Conservation (phyloP, 1,139 yeast species). For the Lodderomyces beijingensis region DNA sequence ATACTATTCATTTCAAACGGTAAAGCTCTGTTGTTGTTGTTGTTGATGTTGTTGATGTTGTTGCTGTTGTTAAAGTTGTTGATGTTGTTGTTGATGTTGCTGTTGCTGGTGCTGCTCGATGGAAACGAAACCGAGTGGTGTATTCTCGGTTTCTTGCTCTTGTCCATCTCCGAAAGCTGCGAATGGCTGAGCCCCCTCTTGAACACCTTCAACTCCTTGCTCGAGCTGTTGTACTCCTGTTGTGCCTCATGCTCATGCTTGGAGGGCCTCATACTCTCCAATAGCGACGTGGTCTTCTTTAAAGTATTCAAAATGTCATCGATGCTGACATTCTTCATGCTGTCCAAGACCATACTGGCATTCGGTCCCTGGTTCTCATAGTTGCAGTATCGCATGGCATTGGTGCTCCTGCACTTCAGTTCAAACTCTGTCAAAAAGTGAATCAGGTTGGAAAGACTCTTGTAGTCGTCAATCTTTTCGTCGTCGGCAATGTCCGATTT, state of each 20-base stretch:
- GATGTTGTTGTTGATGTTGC: not conserved
- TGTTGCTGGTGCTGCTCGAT: not conserved
- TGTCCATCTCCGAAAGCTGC: conserved; percentile 3
- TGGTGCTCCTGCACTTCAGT: conserved; percentile 9
- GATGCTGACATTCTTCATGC: conserved; percentile 8
- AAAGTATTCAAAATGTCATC: conserved; percentile 10
- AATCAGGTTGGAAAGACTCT: too few relatives aligned
- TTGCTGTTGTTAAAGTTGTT: not conserved
- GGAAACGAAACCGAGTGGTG: too few relatives aligned
- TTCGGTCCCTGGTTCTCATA: conserved; percentile 1
- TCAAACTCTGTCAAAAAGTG: conserved; percentile 13
- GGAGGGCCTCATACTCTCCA: conserved; percentile 7
- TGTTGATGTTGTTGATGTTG: not conserved
- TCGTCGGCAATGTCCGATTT: conserved; percentile 1
- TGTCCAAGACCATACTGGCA: conserved; percentile 1
- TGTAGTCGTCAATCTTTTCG: too few relatives aligned
- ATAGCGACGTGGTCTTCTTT: conserved; percentile 8
- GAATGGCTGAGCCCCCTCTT: conserved; percentile 3
- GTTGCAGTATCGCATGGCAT: conserved; percentile 3
- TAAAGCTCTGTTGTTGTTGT: too few relatives aligned
- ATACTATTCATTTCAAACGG: too few relatives aligned
- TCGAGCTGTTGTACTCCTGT: conserved; percentile 7
- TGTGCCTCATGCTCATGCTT: too few relatives aligned
- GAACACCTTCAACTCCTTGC: conserved; percentile 1
- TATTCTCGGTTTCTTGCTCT: conserved; percentile 7